Percentiles rank a stretch among this genome's conserved stretches.
These are phyloP conservation scores for Stephanodiscus minutulus DNA, from an alignment of 108 stramenopile genomes.

Conservation along the genomic window DNA sequence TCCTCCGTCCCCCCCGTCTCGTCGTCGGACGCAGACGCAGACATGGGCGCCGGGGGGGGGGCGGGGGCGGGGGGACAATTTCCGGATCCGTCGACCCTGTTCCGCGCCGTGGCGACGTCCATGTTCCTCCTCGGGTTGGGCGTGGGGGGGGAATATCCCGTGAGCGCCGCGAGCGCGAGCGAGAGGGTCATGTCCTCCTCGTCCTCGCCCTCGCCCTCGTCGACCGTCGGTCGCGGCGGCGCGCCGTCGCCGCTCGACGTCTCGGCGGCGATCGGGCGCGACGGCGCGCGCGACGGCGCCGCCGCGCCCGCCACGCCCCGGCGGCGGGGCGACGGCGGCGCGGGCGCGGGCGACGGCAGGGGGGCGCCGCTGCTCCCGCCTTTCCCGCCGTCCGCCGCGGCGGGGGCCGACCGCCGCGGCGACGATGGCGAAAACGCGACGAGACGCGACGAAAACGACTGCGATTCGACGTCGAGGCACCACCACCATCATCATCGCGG, in stretches of 20 bases:
- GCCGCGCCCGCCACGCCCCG: not conserved
- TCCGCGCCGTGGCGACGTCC: conserved; percentile 39
- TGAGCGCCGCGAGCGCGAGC: conserved; percentile 57
- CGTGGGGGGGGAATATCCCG: conserved; percentile 80
- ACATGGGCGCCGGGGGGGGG: too few species aligned
- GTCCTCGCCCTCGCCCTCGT: too few species aligned
- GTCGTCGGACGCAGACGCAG: not conserved
- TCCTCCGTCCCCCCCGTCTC: too few species aligned
- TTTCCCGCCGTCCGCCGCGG: too few species aligned
- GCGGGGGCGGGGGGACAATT: too few species aligned
- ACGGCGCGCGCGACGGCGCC: conserved; percentile 12
- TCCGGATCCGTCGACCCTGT: conserved; percentile 27
- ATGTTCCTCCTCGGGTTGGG: conserved; percentile 75
- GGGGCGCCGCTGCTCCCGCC: not conserved
- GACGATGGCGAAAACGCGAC: not conserved
- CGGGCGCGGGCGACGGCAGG: not conserved
- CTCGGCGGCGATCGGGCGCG: too few species aligned
- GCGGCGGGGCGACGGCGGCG: conserved; percentile 3
- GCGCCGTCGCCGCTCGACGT: too few species aligned
- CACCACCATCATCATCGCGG: too few species aligned
- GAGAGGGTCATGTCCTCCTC: conserved; percentile 63
- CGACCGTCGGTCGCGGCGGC: too few species aligned
- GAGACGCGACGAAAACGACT: not conserved
- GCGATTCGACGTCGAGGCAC: too few species aligned
- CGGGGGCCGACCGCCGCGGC: not conserved